Conservation (phyloP, 768 basidiomycete genomes). For the Tremella fuciformis region DNA sequence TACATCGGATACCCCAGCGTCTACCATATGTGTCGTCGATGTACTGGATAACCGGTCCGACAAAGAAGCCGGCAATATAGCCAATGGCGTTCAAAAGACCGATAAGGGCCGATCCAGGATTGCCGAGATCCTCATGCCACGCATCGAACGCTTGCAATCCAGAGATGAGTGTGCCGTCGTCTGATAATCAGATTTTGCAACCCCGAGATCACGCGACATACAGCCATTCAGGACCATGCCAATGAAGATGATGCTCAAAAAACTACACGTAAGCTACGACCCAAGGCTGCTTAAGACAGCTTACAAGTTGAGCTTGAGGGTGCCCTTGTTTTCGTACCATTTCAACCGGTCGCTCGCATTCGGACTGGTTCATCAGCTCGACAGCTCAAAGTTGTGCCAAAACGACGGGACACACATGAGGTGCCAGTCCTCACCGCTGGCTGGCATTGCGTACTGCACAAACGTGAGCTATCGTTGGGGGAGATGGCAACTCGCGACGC, state of each 20-base stretch:
- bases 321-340: slow-evolving; percentile 51
- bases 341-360: slow-evolving; percentile 48
- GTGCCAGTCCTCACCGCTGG: slow-evolving; percentile 31
- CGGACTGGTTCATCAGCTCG: slow-evolving; percentile 30
- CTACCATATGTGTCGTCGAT: slow-evolving; percentile 52
- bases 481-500: slow-evolving; percentile 51
- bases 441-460: slow-evolving; percentile 5
- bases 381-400: not conserved
- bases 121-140: slow-evolving; percentile 50
- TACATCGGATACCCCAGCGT: slow-evolving; percentile 52
- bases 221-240: slow-evolving; percentile 53
- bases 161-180: slow-evolving; percentile 51
- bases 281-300: slow-evolving; percentile 1
- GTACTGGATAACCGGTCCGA: slow-evolving; percentile 51
- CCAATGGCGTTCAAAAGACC: slow-evolving; percentile 52
- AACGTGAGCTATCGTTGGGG: slow-evolving; percentile 32
- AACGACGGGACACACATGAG: slow-evolving; percentile 30
- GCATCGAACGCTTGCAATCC: slow-evolving; percentile 51
- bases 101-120: slow-evolving; percentile 42
- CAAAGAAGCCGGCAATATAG: slow-evolving; percentile 48
- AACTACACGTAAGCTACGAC: slow-evolving; percentile 28
- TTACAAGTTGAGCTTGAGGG: slow-evolving; percentile 53
- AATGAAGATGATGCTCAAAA: slow-evolving; percentile 51
- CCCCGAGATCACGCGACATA: slow-evolving; percentile 18
- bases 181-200: slow-evolving; percentile 14